phyloP scores from a whole-genome alignment of 768 basidiomycete genomes.

The Auriscalpium orientale region DNA sequence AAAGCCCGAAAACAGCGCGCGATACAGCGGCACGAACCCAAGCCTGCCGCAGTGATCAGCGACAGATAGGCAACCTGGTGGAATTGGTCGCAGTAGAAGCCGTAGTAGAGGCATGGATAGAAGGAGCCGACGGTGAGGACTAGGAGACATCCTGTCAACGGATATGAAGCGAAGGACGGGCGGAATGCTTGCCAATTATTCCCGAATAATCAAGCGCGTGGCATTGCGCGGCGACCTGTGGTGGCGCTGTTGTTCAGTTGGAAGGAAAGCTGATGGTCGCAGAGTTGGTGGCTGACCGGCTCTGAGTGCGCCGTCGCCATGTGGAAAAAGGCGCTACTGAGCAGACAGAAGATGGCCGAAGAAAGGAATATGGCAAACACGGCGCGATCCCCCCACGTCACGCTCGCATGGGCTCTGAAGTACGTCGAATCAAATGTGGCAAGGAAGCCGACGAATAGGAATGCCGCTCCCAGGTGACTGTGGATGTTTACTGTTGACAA shows the following conservation, averaged over 20 bases:
- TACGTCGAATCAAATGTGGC: conserved; percentile 45
- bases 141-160: conserved; percentile 13
- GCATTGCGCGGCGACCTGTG: conserved; percentile 50
- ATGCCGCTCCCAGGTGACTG: conserved; percentile 66
- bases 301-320: conserved; percentile 66
- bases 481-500: conserved; percentile 69
- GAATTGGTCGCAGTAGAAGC: conserved; percentile 58
- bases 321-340: conserved; percentile 68
- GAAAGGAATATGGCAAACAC: conserved; percentile 59
- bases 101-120: conserved; percentile 71
- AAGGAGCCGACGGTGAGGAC: conserved; percentile 74
- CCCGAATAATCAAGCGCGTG: conserved; percentile 73
- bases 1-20: conserved; percentile 16
- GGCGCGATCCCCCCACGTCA: conserved; percentile 54
- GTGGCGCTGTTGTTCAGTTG: background rate
- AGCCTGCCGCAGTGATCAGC: conserved; percentile 43
- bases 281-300: conserved; percentile 34
- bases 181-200: conserved; percentile 47
- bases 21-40: conserved; percentile 38
- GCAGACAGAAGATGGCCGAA: conserved; percentile 68
- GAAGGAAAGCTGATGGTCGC: background rate
- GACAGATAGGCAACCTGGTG: conserved; percentile 49
- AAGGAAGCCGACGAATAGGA: conserved; percentile 52
- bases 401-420: conserved; percentile 40
- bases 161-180: background rate